These are phyloP conservation scores for Macaranga tanarius DNA, from an alignment of 441 rosid genomes.

Conservation along the genomic window DNA sequence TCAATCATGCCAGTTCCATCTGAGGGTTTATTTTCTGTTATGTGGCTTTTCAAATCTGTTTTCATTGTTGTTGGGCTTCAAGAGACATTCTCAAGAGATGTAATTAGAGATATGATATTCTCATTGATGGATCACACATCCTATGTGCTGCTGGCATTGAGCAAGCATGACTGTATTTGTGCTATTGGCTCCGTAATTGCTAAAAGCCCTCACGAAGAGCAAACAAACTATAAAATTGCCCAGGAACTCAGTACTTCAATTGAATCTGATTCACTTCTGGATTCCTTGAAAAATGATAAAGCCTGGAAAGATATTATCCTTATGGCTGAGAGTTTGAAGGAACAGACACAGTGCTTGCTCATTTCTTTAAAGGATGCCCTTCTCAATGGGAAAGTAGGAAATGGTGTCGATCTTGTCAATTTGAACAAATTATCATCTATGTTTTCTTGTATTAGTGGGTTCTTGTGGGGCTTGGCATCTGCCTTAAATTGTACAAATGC, in stretches of 20 bases:
- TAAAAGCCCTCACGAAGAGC: slow-evolving; percentile 29
- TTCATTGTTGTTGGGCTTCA: slow-evolving; percentile 45
- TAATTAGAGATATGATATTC: slow-evolving; percentile 38
- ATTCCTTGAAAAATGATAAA: slow-evolving; percentile 33
- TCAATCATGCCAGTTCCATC: slow-evolving; percentile 39
- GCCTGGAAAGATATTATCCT: slow-evolving; percentile 42
- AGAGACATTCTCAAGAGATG: slow-evolving; percentile 36
- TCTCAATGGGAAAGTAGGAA: slow-evolving; percentile 32
- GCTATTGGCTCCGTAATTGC: slow-evolving; percentile 27
- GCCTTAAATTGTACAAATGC: slow-evolving; percentile 41
- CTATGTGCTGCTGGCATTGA: slow-evolving; percentile 48
- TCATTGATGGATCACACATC: slow-evolving; percentile 89
- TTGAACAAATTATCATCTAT: slow-evolving; percentile 48
- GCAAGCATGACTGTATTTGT: slow-evolving; percentile 46
- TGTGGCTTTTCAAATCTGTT: slow-evolving; percentile 80
- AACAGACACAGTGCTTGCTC: slow-evolving; percentile 50
- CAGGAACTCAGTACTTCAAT: slow-evolving; percentile 24
- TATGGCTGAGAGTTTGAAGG: slow-evolving; percentile 54
- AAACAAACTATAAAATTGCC: slow-evolving; percentile 29
- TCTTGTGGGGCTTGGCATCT: slow-evolving; percentile 81
- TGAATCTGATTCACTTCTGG: slow-evolving; percentile 24
- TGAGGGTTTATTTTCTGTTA: slow-evolving; percentile 44
- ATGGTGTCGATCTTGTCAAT: slow-evolving; percentile 35
- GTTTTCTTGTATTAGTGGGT: slow-evolving; percentile 73
- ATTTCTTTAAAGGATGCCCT: slow-evolving; percentile 42